Base-by-base conservation (phyloP, 805 yeast species). In the Candida verbasci region DNA sequence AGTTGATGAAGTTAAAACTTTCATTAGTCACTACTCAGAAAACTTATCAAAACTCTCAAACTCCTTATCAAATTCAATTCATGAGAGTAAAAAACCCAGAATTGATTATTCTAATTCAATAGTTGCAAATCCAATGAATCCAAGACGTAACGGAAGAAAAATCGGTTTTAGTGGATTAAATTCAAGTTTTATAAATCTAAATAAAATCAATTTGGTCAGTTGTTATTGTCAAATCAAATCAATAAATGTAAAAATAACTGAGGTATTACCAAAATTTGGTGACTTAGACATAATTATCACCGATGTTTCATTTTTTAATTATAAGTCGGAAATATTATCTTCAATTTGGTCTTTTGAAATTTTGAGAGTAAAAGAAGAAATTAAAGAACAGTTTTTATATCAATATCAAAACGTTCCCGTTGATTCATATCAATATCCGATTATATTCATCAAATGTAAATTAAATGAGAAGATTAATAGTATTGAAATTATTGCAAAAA, bases 401-500 rank as follows among this genome's bases (percentile, higher is more conserved):
- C 60, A 60, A 8, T 46, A 53, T 14, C 48, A 47, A 6, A 45
- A 49, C 14, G 36, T 35, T 9, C 26, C 46, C 3, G 14, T 26
- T 9, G 33, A 31, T 16, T 31, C 27, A 12, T 30, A 40, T 9
- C 31, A 38, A 6, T 31, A 33, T 17, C 68, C 68, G 0, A 42
- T 56, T 43, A 38, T 60, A 6, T 35, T 56, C 14, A 39, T 61
- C 12, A 47, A 38, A 7, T 32, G 42, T 14, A 53, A 49, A 39
- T 34, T 39, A 4, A 29, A 25, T n/a, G 62, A 60, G 9, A 54
- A 58, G 8, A 59, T 58, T 5, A 58, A 61, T 9, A 53, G 52
- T 3, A 35, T 70, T 5, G 74, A 70, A 18, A 45, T 78, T 2
- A 61, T 66, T 29, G 42, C 82, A 16, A 62, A 74, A 24, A 76